phyloP scores from a whole-genome alignment of 495 filamentous ascomycete genomes.

The Hypoxylon trugodes region DNA sequence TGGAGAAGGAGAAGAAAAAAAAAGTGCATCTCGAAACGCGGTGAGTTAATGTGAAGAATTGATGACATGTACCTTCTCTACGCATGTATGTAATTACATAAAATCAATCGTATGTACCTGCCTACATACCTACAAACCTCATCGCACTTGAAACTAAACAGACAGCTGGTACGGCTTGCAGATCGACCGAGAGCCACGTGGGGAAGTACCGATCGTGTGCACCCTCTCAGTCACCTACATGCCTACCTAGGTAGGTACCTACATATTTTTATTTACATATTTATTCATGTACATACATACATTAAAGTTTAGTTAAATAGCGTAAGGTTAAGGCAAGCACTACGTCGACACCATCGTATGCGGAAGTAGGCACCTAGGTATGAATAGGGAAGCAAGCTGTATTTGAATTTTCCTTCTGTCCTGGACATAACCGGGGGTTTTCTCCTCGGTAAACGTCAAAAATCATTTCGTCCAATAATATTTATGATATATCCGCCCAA shows the following conservation, averaged over 20 bases:
- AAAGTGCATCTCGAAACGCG: background rate
- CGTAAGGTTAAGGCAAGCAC: too few relatives aligned
- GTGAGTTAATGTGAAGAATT: background rate
- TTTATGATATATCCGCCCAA: too few relatives aligned
- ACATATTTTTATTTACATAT: background rate
- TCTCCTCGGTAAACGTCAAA: too few relatives aligned
- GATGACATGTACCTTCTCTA: background rate
- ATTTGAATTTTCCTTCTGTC: too few relatives aligned
- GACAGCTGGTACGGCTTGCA: slow-evolving; percentile 20
- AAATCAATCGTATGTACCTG: background rate
- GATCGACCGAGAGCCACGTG: slow-evolving; percentile 38
- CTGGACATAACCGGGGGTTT: too few relatives aligned
- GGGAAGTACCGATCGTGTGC: slow-evolving; percentile 35
- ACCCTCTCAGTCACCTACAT: slow-evolving; percentile 2
- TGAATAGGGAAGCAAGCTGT: too few relatives aligned
- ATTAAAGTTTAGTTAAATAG: too few relatives aligned
- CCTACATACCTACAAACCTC: background rate
- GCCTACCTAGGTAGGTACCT: slow-evolving; percentile 1
- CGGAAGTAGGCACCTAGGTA: too few relatives aligned
- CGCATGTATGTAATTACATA: background rate
- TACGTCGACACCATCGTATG: too few relatives aligned
- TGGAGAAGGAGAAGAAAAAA: too few relatives aligned
- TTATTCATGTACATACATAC: background rate
- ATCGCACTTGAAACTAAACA: slow-evolving; percentile 29
- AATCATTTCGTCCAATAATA: too few relatives aligned